Percentiles rank a stretch among this genome's conserved stretches.
Evolutionary conservation across 2,329 filamentous ascomycete genomes (phyloP).

Genomic region (Penicillium italicum): DNA sequence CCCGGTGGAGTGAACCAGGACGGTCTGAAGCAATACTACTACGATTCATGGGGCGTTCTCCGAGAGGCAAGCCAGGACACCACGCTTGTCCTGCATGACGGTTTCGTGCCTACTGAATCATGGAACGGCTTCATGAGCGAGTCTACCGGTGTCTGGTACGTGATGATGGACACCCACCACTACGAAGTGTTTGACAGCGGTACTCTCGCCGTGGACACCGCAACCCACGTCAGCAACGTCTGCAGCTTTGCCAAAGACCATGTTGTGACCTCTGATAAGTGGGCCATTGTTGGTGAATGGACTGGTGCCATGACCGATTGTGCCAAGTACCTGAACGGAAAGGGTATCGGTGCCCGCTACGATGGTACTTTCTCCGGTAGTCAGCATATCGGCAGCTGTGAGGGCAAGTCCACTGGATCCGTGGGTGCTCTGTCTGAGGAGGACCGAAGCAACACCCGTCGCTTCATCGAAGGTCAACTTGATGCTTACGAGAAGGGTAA

Average conservation of each 20-base stretch:
- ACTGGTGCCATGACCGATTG: conserved; percentile 63
- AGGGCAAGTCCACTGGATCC: conserved; percentile 46
- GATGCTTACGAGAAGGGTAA: conserved; percentile 43
- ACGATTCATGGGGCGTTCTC: conserved; percentile 50
- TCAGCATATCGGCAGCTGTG: conserved; percentile 53
- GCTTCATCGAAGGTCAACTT: conserved; percentile 47
- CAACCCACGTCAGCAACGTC: conserved; percentile 54
- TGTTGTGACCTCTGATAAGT: conserved; percentile 56
- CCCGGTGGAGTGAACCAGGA: conserved; percentile 42
- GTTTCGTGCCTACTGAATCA: conserved; percentile 44
- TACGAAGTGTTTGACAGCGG: conserved; percentile 41
- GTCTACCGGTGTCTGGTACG: conserved; percentile 44
- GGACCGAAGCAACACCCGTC: conserved; percentile 39
- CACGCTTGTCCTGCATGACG: conserved; percentile 55
- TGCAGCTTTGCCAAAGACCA: conserved; percentile 54
- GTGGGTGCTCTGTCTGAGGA: conserved; percentile 44
- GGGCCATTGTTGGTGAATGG: conserved; percentile 67
- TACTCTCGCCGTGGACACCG: conserved; percentile 40
- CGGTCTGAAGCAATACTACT: conserved; percentile 52
- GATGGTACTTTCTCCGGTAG: conserved; percentile 51
- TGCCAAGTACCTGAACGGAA: conserved; percentile 54
- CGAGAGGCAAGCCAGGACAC: conserved; percentile 45
- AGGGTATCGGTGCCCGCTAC: conserved; percentile 57
- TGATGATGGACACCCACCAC: conserved; percentile 65
- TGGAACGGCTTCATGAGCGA: conserved; percentile 62